These are phyloP conservation scores for Beauveria sp. DNA, from an alignment of 2,329 filamentous ascomycete species.

Conservation along the genomic window DNA sequence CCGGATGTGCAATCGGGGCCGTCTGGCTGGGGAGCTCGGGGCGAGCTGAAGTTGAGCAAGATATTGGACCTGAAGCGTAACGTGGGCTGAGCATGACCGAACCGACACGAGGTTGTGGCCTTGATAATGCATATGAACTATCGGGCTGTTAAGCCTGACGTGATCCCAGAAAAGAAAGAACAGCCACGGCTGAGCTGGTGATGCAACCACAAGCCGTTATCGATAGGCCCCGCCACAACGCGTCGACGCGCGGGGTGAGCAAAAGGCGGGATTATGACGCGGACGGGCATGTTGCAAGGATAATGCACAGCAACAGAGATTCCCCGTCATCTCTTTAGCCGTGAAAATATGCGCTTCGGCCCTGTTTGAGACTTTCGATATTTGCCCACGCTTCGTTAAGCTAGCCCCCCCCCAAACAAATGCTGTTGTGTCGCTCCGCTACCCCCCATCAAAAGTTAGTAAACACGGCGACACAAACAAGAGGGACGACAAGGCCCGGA, in stretches of 20 bases:
- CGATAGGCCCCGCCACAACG: slow-evolving; percentile 12
- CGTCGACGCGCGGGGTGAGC: slow-evolving; percentile 10
- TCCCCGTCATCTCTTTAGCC: background rate
- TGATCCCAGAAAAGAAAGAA: background rate
- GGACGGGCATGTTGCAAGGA: background rate
- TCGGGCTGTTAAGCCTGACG: background rate
- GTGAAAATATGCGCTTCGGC: background rate
- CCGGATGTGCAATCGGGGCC: slow-evolving; percentile 69
- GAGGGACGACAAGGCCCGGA: background rate
- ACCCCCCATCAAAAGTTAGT: slow-evolving; percentile 1
- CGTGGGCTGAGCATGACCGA: background rate
- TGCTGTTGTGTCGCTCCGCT: background rate
- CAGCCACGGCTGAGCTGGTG: background rate
- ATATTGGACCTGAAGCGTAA: slow-evolving; percentile 55
- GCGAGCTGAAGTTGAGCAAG: slow-evolving; percentile 54
- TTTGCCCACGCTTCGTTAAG: background rate
- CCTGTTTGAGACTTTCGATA: background rate
- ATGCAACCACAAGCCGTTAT: background rate
- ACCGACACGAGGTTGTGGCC: background rate
- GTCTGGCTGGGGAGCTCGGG: slow-evolving; percentile 79
- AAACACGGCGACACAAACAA: slow-evolving; percentile 8
- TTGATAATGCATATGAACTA: background rate
- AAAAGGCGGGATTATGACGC: background rate
- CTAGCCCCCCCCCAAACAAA: background rate
- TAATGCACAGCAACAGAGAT: background rate